Base-by-base conservation (phyloP, 31 red algal genomes). In the Porphyra umbilicalis region DNA sequence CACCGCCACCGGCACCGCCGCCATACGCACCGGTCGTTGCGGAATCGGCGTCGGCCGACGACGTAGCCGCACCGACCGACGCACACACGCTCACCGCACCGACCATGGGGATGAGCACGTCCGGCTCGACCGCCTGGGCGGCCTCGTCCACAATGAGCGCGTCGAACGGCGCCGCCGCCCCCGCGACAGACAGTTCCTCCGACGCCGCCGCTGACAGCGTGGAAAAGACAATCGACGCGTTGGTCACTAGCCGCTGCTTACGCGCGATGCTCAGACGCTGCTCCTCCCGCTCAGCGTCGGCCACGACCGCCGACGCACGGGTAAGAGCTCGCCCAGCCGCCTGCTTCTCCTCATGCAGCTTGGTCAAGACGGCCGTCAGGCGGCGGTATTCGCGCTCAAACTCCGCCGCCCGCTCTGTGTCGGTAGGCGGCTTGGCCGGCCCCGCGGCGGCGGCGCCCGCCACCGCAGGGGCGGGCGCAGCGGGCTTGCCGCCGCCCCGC, bases 171-270 rank as follows among this genome's bases (percentile, higher is more conserved):
- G 82, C 82, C 36, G 76, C 82, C 30, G 82, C 79, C n/a, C 89
- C 86, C n/a, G 89, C 71, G 9, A n/a, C 84, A 34, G 77, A 38
- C 75, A 97, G 39, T 35, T 86, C 39, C 40, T 92, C 86, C 79
- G 88, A 83, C 10, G 88, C 94, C 75, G 94, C 83, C 14, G 90
- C 87, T 57, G 83, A 89, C 44, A 98, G 84, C n/a, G 92, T 98
- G 32, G 87, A 44, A 82, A 97, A 97, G 32, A 97, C 91, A 75
- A 97, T 74, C 32, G 36, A 84, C 33, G 88, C 78, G 79, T 76
- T 38, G 79, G 87, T 90, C 32, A 92, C 39, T 76, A 88, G 36
- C 29, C 20, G 85, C 35, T 78, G 39, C 81, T 90, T 87, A 4
- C 79, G 76, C 79, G 44, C 80, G 25, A 75, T 34, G n/a, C 9